A percentile compares a stretch with the other conserved stretches of the same genome.
phyloP scores from a whole-genome alignment of 176 grass and related monocot genomes.

The Rhipidocladum racemiflorum region DNA sequence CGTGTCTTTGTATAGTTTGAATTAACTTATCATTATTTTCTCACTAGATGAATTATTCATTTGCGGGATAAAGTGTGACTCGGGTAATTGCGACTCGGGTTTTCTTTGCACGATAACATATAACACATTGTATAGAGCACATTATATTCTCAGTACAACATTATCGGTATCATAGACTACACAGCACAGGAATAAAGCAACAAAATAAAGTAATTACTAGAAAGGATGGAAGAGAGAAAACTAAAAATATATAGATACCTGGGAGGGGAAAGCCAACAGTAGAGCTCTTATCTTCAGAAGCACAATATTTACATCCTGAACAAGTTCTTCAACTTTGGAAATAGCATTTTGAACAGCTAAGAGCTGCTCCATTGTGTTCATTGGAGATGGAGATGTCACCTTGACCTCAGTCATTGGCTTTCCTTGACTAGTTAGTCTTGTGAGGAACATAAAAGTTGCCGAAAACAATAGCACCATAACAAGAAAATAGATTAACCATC shows the following conservation, averaged over 20 bases:
- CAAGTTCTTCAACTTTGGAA: slow-evolving; percentile 89
- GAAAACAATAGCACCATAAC: slow-evolving; percentile 68
- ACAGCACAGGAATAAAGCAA: not conserved
- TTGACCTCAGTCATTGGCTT: slow-evolving; percentile 66
- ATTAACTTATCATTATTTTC: slow-evolving; percentile 2
- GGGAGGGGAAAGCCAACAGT: slow-evolving; percentile 75
- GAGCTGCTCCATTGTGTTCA: slow-evolving; percentile 97
- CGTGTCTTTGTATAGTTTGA: not conserved
- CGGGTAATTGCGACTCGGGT: not conserved
- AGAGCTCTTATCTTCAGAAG: slow-evolving; percentile 85
- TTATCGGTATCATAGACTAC: slow-evolving; percentile 1
- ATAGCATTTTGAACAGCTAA: slow-evolving; percentile 95
- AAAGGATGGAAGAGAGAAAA: not conserved
- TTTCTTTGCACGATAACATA: slow-evolving; percentile 18
- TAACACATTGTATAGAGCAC: not conserved
- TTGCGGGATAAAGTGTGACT: not conserved
- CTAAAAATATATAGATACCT: slow-evolving; percentile 47
- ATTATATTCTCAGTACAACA: slow-evolving; percentile 18
- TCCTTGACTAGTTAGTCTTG: slow-evolving; percentile 75
- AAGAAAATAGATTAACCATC: slow-evolving; percentile 65
- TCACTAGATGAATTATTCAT: not conserved
- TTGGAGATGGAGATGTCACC: slow-evolving; percentile 71
- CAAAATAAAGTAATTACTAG: slow-evolving; percentile 4
- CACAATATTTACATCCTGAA: slow-evolving; percentile 88
- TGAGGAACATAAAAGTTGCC: slow-evolving; percentile 81